A percentile compares a stretch with the other conserved stretches of the same genome.
These are phyloP conservation scores for Colletotrichum sublineola DNA, from an alignment of 2,329 filamentous ascomycete genomes.

Conservation along the genomic window DNA sequence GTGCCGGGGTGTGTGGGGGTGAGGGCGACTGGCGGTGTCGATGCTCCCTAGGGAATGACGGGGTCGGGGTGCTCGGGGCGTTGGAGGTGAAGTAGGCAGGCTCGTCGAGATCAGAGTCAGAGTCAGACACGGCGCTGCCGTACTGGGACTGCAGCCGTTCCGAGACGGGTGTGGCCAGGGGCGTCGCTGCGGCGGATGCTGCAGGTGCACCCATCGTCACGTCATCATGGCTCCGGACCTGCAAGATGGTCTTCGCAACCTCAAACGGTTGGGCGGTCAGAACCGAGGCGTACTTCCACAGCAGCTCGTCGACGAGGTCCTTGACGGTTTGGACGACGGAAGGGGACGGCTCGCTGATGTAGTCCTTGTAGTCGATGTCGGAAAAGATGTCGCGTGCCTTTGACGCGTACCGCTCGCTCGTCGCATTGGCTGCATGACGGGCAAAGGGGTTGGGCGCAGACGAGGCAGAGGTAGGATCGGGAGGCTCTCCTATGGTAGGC, in stretches of 20 bases:
- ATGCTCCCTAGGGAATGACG: conserved; percentile 54
- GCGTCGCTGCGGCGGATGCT: conserved; percentile 44
- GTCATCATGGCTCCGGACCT: conserved; percentile 74
- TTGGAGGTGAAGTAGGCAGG: conserved; percentile 86
- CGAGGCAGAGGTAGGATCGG: conserved; percentile 52
- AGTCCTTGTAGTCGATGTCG: conserved; percentile 93
- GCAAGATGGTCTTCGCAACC: conserved; percentile 93
- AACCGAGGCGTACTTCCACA: conserved; percentile 93
- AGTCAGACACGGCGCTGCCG: conserved; percentile 62
- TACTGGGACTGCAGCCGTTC: conserved; percentile 51
- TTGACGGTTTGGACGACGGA: conserved; percentile 81
- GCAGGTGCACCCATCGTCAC: conserved; percentile 44
- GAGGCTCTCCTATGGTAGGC: conserved; percentile 65
- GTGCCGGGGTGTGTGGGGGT: conserved; percentile 52
- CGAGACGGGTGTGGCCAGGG: conserved; percentile 47
- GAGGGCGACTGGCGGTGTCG: conserved; percentile 49
- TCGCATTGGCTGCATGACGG: conserved; percentile 56
- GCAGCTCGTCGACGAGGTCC: conserved; percentile 83
- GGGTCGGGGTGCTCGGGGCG: conserved; percentile 67
- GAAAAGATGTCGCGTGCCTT: conserved; percentile 88
- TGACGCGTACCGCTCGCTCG: conserved; percentile 60
- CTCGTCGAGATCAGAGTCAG: conserved; percentile 81
- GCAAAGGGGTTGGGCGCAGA: conserved; percentile 62
- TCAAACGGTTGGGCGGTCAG: conserved; percentile 96
- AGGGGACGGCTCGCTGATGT: conserved; percentile 81